These are phyloP conservation scores for Boehmeria nivea DNA, from an alignment of 306 rosid genomes.

Conservation along the genomic window DNA sequence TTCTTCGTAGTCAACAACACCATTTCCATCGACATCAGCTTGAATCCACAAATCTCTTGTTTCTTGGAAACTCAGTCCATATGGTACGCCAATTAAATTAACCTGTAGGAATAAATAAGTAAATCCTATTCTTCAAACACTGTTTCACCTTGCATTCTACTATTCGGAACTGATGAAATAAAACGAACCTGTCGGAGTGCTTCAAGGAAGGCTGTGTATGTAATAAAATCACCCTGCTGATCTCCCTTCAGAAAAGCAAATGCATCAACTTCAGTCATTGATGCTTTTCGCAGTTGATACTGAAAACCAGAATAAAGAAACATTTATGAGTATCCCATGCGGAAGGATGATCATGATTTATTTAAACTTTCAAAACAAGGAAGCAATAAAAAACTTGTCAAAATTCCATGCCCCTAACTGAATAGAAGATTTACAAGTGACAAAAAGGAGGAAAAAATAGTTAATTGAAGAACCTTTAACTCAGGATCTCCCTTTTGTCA, in stretches of 20 bases:
- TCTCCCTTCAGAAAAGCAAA: slow-evolving; percentile 78
- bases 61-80: slow-evolving; percentile 71
- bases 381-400: not conserved
- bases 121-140: slow-evolving; percentile 13
- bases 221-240: slow-evolving; percentile 46
- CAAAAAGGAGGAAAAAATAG: not conserved
- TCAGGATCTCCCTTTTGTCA: slow-evolving; percentile 4
- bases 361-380: not conserved
- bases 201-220: slow-evolving; percentile 57
- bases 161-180: not conserved
- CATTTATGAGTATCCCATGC: not conserved
- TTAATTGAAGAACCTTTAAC: not conserved
- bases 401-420: not conserved
- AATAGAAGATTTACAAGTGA: not conserved
- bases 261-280: slow-evolving; percentile 71
- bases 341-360: not conserved
- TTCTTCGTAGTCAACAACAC: slow-evolving; percentile 62
- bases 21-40: slow-evolving; percentile 73
- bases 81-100: slow-evolving; percentile 54
- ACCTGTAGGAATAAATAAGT: slow-evolving; percentile 43
- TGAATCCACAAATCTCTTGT: slow-evolving; percentile 72
- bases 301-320: slow-evolving; percentile 23
- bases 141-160: not conserved
- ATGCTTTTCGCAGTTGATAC: slow-evolving; percentile 71
- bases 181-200: slow-evolving; percentile 65